phyloP scores from a whole-genome alignment of 306 rosid species.

The Comarum palustre region DNA sequence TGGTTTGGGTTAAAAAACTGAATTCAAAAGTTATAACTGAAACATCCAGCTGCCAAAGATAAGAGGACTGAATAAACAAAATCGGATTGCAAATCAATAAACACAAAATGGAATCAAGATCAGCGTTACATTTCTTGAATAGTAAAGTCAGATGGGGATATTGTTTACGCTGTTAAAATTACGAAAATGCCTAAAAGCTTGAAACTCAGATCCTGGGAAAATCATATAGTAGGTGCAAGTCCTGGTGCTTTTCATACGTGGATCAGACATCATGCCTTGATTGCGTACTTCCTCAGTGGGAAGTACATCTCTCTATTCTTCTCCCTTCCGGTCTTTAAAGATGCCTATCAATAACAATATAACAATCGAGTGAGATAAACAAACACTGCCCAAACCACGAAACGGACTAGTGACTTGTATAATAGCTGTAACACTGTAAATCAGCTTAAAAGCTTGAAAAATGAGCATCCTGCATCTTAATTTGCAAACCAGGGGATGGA shows the following conservation, averaged over 20 bases:
- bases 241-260: neutral
- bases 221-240: neutral
- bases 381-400: neutral
- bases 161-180: neutral
- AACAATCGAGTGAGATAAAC: neutral
- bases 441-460: no score
- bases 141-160: neutral
- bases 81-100: neutral
- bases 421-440: neutral
- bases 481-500: neutral
- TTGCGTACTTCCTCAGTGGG: slow-evolving; percentile 84
- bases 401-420: neutral
- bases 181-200: neutral
- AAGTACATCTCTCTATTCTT: slow-evolving; percentile 67
- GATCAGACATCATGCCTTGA: slow-evolving; percentile 54
- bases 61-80: neutral
- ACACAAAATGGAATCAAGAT: neutral
- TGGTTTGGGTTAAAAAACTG: no score
- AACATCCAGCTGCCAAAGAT: neutral
- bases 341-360: slow-evolving; percentile 39
- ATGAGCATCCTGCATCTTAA: no score
- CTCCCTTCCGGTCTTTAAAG: slow-evolving; percentile 71
- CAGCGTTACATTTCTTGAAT: neutral
- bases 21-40: neutral
- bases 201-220: neutral